phyloP scores from a whole-genome alignment of 768 basidiomycete species.

The Tricholoma flavovirens region DNA sequence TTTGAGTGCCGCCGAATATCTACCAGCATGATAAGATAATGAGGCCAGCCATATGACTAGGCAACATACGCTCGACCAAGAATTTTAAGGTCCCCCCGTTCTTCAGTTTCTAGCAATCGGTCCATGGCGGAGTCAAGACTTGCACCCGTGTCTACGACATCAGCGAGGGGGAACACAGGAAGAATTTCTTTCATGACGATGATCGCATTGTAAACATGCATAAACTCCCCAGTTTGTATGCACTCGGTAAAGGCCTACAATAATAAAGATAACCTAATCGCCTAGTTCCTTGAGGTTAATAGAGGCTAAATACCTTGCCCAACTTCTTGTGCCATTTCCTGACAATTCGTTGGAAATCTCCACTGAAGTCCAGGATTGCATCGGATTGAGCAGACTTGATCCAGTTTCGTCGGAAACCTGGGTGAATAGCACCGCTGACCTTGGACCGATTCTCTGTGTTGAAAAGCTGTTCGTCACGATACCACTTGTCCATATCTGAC shows the following conservation, averaged over 20 bases:
- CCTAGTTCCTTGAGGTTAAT: slow-evolving; percentile 1
- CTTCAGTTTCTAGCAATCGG: slow-evolving; percentile 65
- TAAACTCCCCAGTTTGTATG: slow-evolving; percentile 85
- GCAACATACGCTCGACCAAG: slow-evolving; percentile 63
- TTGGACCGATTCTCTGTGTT: slow-evolving; percentile 66
- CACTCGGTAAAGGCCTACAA: slow-evolving; percentile 71
- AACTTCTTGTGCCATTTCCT: slow-evolving; percentile 85
- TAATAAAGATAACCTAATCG: not conserved
- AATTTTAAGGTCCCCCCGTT: slow-evolving; percentile 80
- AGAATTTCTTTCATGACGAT: slow-evolving; percentile 88
- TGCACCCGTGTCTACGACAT: slow-evolving; percentile 49
- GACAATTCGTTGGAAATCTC: slow-evolving; percentile 60
- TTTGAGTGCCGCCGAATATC: slow-evolving; percentile 71
- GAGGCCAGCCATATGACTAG: not conserved
- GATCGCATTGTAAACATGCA: slow-evolving; percentile 97
- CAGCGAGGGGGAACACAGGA: slow-evolving; percentile 77
- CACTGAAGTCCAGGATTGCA: slow-evolving; percentile 59
- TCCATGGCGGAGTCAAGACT: slow-evolving; percentile 58
- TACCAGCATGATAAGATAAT: slow-evolving; percentile 20
- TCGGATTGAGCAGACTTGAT: slow-evolving; percentile 36
- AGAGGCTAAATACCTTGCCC: slow-evolving; percentile 42
- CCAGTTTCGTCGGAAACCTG: slow-evolving; percentile 60
- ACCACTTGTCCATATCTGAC: slow-evolving; percentile 76
- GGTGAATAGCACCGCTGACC: slow-evolving; percentile 55
- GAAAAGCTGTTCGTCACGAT: slow-evolving; percentile 66